Conservation (phyloP, 192 early-diverging fungal genomes). For the Coemansia sp. region DNA sequence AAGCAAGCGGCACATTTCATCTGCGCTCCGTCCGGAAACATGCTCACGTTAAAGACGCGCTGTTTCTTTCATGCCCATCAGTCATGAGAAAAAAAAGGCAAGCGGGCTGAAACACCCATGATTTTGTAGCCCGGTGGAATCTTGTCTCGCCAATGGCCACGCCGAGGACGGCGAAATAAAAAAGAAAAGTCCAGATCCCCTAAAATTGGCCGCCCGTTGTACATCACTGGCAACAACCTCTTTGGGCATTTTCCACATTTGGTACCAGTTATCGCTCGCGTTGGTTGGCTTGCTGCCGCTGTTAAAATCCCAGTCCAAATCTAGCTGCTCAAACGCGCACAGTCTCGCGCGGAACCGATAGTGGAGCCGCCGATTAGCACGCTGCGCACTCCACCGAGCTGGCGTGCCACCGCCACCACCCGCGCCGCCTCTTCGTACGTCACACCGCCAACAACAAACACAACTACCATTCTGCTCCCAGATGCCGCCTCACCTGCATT, state of each 20-base stretch:
- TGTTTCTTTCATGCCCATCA: constrained; percentile 1
- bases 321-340: background rate
- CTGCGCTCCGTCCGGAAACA: constrained; percentile 10
- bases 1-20: background rate
- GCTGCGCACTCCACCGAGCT: constrained; percentile 23
- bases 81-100: constrained; percentile 3
- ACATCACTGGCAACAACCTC: background rate
- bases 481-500: constrained; percentile 24
- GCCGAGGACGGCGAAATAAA: constrained; percentile 6
- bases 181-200: background rate
- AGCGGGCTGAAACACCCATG: constrained; percentile 8
- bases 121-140: constrained; percentile 13
- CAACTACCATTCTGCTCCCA: constrained; percentile 25
- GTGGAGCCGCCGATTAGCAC: constrained; percentile 36
- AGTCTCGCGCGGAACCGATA: constrained; percentile 9
- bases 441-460: constrained; percentile 47
- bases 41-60: constrained; percentile 1
- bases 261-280: constrained; percentile 9
- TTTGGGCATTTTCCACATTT: background rate
- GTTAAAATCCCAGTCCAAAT: constrained; percentile 8
- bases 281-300: constrained; percentile 7
- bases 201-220: constrained; percentile 7
- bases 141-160: constrained; percentile 6
- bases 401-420: constrained; percentile 25
- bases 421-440: constrained; percentile 40